Conservation (phyloP, 2,329 filamentous ascomycete species). For the Raffaelea albimanens region DNA sequence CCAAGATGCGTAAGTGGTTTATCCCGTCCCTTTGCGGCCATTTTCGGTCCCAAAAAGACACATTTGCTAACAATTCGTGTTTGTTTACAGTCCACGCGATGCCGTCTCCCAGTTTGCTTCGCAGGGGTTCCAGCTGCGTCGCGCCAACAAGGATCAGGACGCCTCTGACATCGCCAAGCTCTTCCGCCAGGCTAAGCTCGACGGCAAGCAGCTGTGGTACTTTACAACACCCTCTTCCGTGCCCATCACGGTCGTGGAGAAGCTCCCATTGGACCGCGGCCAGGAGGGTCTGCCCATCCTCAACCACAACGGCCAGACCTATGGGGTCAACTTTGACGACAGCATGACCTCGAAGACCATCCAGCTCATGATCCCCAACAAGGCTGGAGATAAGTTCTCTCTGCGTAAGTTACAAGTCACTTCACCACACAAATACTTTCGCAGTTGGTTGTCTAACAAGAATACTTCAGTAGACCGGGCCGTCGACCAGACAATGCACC, state of each 20-base stretch:
- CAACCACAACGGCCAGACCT: constrained; percentile 47
- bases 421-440: too few species aligned
- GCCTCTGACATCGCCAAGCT: constrained; percentile 38
- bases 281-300: constrained; percentile 44
- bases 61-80: too few species aligned
- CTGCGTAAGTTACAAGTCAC: too few species aligned
- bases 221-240: constrained; percentile 64
- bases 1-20: background rate
- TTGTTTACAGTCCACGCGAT: background rate
- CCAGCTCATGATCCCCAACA: constrained; percentile 51
- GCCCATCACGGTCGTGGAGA: constrained; percentile 57
- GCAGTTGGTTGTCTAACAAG: too few species aligned
- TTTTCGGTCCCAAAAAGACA: too few species aligned
- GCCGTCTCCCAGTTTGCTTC: constrained; percentile 31
- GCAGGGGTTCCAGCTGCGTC: constrained; percentile 45
- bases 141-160: constrained; percentile 33
- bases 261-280: constrained; percentile 48
- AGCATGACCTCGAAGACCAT: constrained; percentile 41
- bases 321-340: constrained; percentile 47
- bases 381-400: constrained; percentile 43
- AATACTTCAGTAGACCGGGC: constrained; percentile 28
- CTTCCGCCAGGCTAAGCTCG: constrained; percentile 48
- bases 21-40: too few species aligned
- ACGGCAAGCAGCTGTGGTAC: constrained; percentile 72
- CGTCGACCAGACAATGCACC: constrained; percentile 52